Percentiles rank a stretch among this genome's conserved stretches.
phyloP scores from a whole-genome alignment of 1,284 basidiomycete species.

The Microbotryum intermedium region DNA sequence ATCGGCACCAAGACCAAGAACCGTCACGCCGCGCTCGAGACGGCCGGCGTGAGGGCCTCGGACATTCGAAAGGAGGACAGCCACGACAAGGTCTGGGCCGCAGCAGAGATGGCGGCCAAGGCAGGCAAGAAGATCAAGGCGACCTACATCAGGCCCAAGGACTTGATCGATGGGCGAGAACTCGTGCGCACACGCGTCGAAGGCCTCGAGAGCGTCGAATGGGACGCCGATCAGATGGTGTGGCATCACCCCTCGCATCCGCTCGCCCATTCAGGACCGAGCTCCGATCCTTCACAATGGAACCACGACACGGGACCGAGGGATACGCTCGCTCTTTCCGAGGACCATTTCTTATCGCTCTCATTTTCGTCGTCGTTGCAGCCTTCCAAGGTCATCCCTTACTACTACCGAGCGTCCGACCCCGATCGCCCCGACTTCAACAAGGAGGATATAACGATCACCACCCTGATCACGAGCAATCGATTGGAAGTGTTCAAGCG shows the following conservation, averaged over 20 bases:
- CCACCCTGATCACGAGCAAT: constrained; percentile 70
- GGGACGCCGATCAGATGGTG: constrained; percentile 30
- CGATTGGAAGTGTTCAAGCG: constrained; percentile 61
- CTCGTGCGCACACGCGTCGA: constrained; percentile 18
- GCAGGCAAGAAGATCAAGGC: constrained; percentile 18
- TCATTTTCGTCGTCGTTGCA: constrained; percentile 36
- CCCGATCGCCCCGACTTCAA: constrained; percentile 41
- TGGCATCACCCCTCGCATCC: constrained; percentile 25
- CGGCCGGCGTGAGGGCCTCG: constrained; percentile 25
- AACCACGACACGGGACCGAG: neutral
- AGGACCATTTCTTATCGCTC: constrained; percentile 33
- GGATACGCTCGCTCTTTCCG: constrained; percentile 12
- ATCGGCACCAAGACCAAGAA: constrained; percentile 13
- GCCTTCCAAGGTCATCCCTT: constrained; percentile 65
- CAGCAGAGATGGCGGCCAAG: constrained; percentile 19
- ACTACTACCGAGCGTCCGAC: constrained; percentile 56
- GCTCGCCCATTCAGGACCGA: constrained; percentile 17
- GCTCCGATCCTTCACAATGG: neutral
- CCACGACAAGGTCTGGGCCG: constrained; percentile 25
- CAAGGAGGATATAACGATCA: constrained; percentile 64
- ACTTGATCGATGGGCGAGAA: constrained; percentile 15
- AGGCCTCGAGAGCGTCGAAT: constrained; percentile 30
- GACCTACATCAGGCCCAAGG: constrained; percentile 14
- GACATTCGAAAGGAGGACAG: constrained; percentile 27
- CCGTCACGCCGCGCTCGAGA: constrained; percentile 27